A percentile compares a stretch with the other conserved stretches of the same genome.
phyloP scores from a whole-genome alignment of 768 basidiomycete species.

The Fomitopsis serialis region DNA sequence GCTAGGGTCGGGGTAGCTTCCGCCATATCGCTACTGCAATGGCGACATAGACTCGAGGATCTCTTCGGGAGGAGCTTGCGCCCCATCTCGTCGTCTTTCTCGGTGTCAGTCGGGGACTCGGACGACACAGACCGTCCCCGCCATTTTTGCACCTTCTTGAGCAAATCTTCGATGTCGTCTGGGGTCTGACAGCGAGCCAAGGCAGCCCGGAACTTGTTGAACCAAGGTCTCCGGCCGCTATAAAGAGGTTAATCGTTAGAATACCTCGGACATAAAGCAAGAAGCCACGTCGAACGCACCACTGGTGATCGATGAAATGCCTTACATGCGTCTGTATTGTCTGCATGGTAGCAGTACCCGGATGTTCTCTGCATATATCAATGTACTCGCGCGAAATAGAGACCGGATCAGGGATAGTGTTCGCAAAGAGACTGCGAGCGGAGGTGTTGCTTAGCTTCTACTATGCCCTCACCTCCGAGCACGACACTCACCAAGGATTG shows the following conservation, averaged over 20 bases:
- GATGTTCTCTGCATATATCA: slow-evolving; percentile 47
- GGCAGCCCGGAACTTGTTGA: slow-evolving; percentile 17
- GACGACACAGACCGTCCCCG: slow-evolving; percentile 8
- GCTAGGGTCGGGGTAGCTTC: no score
- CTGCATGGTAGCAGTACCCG: slow-evolving; percentile 39
- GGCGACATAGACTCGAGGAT: background rate
- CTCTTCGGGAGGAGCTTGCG: background rate
- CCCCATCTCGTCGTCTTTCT: background rate
- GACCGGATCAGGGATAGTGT: slow-evolving; percentile 53
- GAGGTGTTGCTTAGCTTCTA: background rate
- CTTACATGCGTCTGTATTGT: slow-evolving; percentile 59
- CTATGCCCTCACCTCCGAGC: background rate
- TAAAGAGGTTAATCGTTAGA: background rate
- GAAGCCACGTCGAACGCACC: slow-evolving; percentile 34
- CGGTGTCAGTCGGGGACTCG: background rate
- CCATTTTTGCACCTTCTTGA: slow-evolving; percentile 21
- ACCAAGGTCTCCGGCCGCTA: slow-evolving; percentile 24
- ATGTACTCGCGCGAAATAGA: slow-evolving; percentile 68
- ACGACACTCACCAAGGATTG: slow-evolving; percentile 58
- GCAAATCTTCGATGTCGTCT: slow-evolving; percentile 18
- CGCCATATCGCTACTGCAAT: no score
- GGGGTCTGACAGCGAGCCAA: slow-evolving; percentile 14
- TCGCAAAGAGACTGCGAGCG: slow-evolving; percentile 49
- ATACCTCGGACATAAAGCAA: background rate
- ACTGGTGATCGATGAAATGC: slow-evolving; percentile 65